Conservation (phyloP, 2,329 filamentous ascomycete genomes). For the Calonectria hawksworthii region DNA sequence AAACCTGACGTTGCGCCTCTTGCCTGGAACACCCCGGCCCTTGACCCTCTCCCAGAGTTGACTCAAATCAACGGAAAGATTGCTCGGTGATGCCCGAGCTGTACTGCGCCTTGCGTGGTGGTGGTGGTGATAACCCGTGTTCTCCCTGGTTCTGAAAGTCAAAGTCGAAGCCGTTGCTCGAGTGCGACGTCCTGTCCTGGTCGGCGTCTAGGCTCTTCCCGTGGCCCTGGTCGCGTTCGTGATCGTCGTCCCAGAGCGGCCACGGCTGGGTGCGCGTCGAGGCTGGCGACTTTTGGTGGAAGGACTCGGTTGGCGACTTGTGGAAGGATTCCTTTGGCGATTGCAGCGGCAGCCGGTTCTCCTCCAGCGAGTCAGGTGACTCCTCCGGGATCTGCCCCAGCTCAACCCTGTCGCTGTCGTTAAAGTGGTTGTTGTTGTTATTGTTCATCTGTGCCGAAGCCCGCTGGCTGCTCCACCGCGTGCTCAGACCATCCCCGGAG, state of each 20-base stretch:
- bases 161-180: constrained; percentile 39
- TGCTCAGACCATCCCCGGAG: constrained; percentile 32
- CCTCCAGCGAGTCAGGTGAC: neutral
- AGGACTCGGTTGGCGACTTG: constrained; percentile 11
- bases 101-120: constrained; percentile 14
- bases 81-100: neutral
- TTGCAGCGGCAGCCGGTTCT: neutral
- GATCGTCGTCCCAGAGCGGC: constrained; percentile 33
- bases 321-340: constrained; percentile 4
- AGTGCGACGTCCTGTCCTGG: constrained; percentile 29
- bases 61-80: constrained; percentile 7
- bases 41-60: neutral
- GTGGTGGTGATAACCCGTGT: constrained; percentile 42
- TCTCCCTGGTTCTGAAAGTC: constrained; percentile 32
- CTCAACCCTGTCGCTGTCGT: constrained; percentile 33
- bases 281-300: constrained; percentile 13
- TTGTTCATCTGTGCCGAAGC: constrained; percentile 27
- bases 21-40: neutral
- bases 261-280: constrained; percentile 32
- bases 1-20: neutral
- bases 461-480: constrained; percentile 41
- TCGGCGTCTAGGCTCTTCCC: constrained; percentile 36
- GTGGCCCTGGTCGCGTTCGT: neutral
- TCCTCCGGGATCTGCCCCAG: constrained; percentile 41
- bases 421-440: constrained; percentile 13